Evolutionary conservation across 768 basidiomycete genomes (phyloP), one percentile per base, ranked within the genome.

Genomic region (Mycena floridula): DNA sequence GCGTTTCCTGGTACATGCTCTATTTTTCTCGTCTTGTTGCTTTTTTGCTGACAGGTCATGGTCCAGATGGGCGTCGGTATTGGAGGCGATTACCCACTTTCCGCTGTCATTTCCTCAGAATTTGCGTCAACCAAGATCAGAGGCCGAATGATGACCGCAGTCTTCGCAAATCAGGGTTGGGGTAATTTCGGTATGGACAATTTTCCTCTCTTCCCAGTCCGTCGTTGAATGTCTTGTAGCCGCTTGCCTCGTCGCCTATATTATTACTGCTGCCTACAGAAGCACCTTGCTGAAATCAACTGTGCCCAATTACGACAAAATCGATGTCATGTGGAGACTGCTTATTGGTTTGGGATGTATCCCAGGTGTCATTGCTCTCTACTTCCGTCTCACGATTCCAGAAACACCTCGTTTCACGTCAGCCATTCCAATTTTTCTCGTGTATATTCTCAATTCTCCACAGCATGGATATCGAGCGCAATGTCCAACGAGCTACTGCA

Each of bases 341-440:
- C 74, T 94, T 56, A 90, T 95, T 60, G 91, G 91, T 56, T 70
- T 93, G 27, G 91, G 91, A 36, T 86, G 83, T 45, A 69, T 95
- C 40, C 92, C 91, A 25, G 91, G 79, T 45, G 73, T 71, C 32
- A 58, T 91, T 45, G 90, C 89, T 18, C 79, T 93, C 41, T 93
- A 91, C 70, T 93, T 89, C 84, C 88, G 91, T 59, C 75, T 93
- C 25, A 92, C 90, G 21, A 92, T 94, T 56, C 89, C 91, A 3
- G 90, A 93, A 61, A 93, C 90, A 0, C 91, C 91, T 22, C 88
- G 91, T 51, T 78, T 75, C 62, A 95, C 91, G n/a, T n/a, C n/a
- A n/a, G n/a, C n/a, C n/a, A n/a, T n/a, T n/a, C n/a, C n/a, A n/a
- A n/a, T n/a, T n/a, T n/a, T n/a, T n/a, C n/a, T n/a, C n/a, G n/a